phyloP scores from a whole-genome alignment of 225 moss, liverwort and hornwort genomes.

The Neckera pumila region DNA sequence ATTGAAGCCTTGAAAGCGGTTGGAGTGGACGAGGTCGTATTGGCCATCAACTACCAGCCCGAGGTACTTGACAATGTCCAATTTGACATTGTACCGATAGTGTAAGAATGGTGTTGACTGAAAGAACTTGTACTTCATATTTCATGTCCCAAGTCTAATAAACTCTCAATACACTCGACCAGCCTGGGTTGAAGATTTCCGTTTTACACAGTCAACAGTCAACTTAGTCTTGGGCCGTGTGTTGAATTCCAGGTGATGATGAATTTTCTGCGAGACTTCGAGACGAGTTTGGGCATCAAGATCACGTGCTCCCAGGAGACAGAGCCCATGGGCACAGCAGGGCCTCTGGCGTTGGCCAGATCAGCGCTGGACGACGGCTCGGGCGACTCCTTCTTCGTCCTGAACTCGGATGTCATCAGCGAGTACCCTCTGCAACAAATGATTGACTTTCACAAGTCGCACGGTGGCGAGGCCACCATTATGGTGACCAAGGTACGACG shows the following conservation, averaged over 20 bases:
- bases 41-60: conserved; percentile 94
- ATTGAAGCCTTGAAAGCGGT: conserved; percentile 91
- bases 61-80: conserved; percentile 38
- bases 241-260: conserved; percentile 74
- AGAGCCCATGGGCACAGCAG: conserved; percentile 97
- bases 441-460: conserved; percentile 75
- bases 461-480: conserved; percentile 79
- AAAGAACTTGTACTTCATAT: neutral
- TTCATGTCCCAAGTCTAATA: neutral
- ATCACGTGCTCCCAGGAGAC: conserved; percentile 90
- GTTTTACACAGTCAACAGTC: neutral
- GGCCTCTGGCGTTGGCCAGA: conserved; percentile 80
- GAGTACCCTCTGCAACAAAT: conserved; percentile 82
- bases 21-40: conserved; percentile 82
- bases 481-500: conserved; percentile 83
- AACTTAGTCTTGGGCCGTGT: neutral
- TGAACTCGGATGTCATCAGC: conserved; percentile 91
- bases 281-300: conserved; percentile 76
- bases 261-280: conserved; percentile 80
- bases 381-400: conserved; percentile 82
- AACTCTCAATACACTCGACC: neutral
- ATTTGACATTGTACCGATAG: neutral
- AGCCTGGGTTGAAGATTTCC: neutral
- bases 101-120: neutral
- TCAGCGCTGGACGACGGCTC: conserved; percentile 82